Percentiles rank a stretch among this genome's conserved stretches.
Conservation (phyloP, 1,284 basidiomycete genomes). For the Apiotrichum laibachii region DNA sequence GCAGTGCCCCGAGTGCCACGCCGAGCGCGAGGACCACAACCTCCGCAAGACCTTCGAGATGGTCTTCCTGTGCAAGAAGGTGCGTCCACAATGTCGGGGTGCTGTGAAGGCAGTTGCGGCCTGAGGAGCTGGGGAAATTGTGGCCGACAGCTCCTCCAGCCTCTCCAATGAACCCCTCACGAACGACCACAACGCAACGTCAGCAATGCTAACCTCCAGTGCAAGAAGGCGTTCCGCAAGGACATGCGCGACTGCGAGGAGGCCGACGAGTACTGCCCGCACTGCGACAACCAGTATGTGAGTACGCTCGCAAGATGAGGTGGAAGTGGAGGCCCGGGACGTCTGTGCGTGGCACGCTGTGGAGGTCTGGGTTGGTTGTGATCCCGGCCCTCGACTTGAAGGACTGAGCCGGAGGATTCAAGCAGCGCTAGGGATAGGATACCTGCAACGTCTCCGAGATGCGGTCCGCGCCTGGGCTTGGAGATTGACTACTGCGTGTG, state of each 20-base stretch:
- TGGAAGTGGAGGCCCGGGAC: background rate
- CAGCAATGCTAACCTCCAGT: constrained; percentile 54
- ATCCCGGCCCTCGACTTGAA: no score
- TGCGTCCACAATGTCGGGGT: constrained; percentile 5
- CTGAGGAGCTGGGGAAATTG: no score
- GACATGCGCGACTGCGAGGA: constrained; percentile 89
- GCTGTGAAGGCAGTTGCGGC: background rate
- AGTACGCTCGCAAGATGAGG: constrained; percentile 39
- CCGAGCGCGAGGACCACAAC: constrained; percentile 71
- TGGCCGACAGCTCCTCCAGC: no score
- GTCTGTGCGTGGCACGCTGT: background rate
- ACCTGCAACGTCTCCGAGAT: no score
- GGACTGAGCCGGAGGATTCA: no score
- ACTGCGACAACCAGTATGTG: constrained; percentile 97
- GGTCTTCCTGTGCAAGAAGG: constrained; percentile 91
- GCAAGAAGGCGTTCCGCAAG: constrained; percentile 94
- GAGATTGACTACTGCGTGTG: no score
- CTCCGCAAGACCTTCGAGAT: constrained; percentile 81
- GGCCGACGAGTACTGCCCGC: constrained; percentile 95
- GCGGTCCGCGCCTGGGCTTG: no score
- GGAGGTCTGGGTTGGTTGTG: no score
- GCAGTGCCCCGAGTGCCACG: constrained; percentile 88
- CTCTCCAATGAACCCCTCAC: no score
- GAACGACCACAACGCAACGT: no score
- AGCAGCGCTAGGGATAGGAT: no score